Percentiles rank a stretch among this genome's conserved stretches.
These are phyloP conservation scores for Cornus florida DNA, from an alignment of 148 eudicot genomes.

Conservation along the genomic window DNA sequence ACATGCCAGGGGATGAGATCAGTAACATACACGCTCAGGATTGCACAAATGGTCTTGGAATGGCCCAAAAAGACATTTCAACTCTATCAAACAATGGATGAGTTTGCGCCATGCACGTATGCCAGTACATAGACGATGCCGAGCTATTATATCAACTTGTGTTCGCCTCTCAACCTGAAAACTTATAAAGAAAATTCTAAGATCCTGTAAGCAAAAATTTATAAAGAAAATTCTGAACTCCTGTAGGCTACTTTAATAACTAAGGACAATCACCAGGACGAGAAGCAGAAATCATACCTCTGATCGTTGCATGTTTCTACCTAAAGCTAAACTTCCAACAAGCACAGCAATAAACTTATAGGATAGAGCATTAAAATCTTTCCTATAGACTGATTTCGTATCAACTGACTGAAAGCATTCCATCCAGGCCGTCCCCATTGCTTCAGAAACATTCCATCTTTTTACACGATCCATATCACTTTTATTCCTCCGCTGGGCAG, in stretches of 20 bases:
- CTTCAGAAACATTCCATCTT: conserved; percentile 94
- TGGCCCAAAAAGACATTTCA: conserved; percentile 89
- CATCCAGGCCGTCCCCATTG: conserved; percentile 98
- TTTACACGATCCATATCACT: conserved; percentile 85
- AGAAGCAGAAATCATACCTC: conserved; percentile 53
- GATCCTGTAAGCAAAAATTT: not conserved
- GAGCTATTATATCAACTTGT: conserved; percentile 68
- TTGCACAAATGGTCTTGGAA: conserved; percentile 55
- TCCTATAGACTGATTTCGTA: conserved; percentile 85
- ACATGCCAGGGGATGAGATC: not conserved
- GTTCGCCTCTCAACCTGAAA: conserved; percentile 83
- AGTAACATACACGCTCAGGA: conserved; percentile 58
- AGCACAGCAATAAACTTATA: conserved; percentile 93
- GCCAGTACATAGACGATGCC: conserved; percentile 69
- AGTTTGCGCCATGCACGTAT: conserved; percentile 95
- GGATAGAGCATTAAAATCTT: conserved; percentile 90
- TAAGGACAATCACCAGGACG: not conserved
- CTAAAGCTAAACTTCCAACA: conserved; percentile 96
- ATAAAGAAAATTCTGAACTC: conserved; percentile 3
- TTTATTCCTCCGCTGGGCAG: conserved; percentile 79
- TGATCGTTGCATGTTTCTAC: conserved; percentile 94
- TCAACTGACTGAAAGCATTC: conserved; percentile 96
- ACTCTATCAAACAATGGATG: conserved; percentile 77
- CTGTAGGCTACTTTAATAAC: not conserved
- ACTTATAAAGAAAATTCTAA: conserved; percentile 1